These are phyloP conservation scores for Penicillium paradoxum DNA, from an alignment of 495 filamentous ascomycete genomes.

Conservation along the genomic window DNA sequence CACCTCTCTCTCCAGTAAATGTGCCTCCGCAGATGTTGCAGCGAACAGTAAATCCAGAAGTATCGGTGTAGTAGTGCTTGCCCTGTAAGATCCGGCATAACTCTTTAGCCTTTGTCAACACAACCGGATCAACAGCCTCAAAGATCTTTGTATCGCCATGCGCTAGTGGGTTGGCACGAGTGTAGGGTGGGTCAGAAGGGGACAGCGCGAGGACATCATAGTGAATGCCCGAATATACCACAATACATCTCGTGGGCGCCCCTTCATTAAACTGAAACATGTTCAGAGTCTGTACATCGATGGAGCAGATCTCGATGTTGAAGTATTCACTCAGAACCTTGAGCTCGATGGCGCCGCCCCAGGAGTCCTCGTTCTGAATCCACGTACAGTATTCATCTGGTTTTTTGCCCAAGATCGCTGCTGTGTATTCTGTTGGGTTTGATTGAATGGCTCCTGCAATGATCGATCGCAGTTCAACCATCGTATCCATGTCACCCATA, in stretches of 20 bases:
- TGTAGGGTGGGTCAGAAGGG: conserved; percentile 55
- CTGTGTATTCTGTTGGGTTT: conserved; percentile 64
- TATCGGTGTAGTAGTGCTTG: conserved; percentile 88
- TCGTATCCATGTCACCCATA: conserved; percentile 64
- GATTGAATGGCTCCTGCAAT: conserved; percentile 74
- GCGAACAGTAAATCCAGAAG: conserved; percentile 70
- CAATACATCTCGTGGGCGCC: conserved; percentile 61
- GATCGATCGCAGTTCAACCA: conserved; percentile 71
- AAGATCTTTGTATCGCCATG: conserved; percentile 79
- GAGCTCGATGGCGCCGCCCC: conserved; percentile 92
- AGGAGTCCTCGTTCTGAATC: conserved; percentile 74
- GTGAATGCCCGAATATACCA: conserved; percentile 92
- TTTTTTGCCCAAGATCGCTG: conserved; percentile 69
- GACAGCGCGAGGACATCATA: conserved; percentile 87
- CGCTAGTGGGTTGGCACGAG: conserved; percentile 53
- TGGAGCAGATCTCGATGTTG: conserved; percentile 77
- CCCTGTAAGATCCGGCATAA: conserved; percentile 66
- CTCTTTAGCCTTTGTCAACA: conserved; percentile 63
- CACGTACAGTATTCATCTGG: conserved; percentile 78
- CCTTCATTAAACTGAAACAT: conserved; percentile 81
- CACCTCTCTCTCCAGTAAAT: conserved; percentile 69
- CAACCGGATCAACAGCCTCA: conserved; percentile 59
- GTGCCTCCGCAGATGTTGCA: conserved; percentile 72
- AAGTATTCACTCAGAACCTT: conserved; percentile 81
- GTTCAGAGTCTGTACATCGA: conserved; percentile 67